phyloP scores from a whole-genome alignment of 164 flowering plant species.

The Piper betle region DNA sequence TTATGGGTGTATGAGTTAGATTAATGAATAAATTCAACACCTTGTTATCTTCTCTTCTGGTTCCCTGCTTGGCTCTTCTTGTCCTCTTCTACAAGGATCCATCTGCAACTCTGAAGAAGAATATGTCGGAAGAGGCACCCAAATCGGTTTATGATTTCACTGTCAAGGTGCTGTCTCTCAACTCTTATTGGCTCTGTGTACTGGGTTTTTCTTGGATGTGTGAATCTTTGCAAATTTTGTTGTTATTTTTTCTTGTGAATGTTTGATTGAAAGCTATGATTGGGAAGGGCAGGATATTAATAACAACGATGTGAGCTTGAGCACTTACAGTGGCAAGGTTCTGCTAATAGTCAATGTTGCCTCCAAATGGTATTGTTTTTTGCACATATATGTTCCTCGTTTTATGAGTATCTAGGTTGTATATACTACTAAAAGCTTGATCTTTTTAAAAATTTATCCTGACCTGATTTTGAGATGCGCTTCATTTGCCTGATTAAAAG shows the following conservation, averaged over 20 bases:
- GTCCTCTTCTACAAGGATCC: constrained; percentile 7
- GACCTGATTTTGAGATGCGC: no score
- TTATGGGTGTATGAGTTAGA: background rate
- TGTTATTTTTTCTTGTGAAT: background rate
- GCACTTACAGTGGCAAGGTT: constrained; percentile 68
- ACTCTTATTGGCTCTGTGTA: background rate
- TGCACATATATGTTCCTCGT: background rate
- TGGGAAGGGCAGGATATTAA: constrained; percentile 46
- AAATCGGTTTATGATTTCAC: constrained; percentile 26
- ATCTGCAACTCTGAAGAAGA: constrained; percentile 5
- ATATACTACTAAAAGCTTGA: background rate
- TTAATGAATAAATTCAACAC: constrained; percentile 3
- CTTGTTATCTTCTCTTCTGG: constrained; percentile 12
- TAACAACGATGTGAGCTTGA: constrained; percentile 64
- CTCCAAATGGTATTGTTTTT: constrained; percentile 57
- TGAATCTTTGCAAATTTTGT: background rate
- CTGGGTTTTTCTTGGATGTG: background rate
- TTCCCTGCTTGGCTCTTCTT: constrained; percentile 13
- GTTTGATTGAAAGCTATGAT: background rate
- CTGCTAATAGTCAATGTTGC: constrained; percentile 91
- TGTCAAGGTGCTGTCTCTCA: constrained; percentile 18
- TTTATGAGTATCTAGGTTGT: background rate
- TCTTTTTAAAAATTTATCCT: no score
- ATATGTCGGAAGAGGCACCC: constrained; percentile 16
- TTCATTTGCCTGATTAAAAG: no score